Percentiles rank a stretch among this genome's conserved stretches.
Evolutionary conservation across 768 basidiomycete species (phyloP).

Genomic region (Naganishia onofrii): DNA sequence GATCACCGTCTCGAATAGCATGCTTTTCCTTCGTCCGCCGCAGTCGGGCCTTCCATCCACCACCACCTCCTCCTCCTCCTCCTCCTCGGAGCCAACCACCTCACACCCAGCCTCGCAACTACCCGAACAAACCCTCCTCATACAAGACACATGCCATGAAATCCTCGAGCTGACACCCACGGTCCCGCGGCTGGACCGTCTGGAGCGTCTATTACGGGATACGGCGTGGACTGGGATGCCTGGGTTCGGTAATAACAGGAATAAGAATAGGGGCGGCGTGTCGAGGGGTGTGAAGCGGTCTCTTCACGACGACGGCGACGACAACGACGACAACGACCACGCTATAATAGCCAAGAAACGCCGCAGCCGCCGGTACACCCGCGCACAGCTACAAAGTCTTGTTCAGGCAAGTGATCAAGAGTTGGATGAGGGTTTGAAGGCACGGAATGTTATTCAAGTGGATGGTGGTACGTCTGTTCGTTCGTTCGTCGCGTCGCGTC

Average conservation of each 20-base stretch:
- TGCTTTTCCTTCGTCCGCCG: conserved; percentile 66
- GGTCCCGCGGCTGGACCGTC: conserved; percentile 71
- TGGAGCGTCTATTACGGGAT: conserved; percentile 63
- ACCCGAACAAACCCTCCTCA: conserved; percentile 56
- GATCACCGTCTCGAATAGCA: conserved; percentile 81
- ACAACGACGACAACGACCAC: too few species aligned
- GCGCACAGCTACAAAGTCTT: conserved; percentile 62
- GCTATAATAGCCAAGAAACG: conserved; percentile 24
- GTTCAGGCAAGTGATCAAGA: conserved; percentile 83
- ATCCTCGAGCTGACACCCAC: conserved; percentile 74
- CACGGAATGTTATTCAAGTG: conserved; percentile 69
- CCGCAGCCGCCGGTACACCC: conserved; percentile 55
- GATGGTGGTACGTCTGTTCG: conserved; percentile 60
- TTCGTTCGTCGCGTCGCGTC: too few species aligned
- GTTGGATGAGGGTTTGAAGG: conserved; percentile 63
- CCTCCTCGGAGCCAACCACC: too few species aligned
- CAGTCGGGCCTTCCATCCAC: background rate
- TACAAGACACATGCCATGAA: conserved; percentile 77
- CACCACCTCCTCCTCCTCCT: too few species aligned
- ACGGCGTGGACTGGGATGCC: conserved; percentile 65
- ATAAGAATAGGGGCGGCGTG: too few species aligned
- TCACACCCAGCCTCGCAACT: too few species aligned
- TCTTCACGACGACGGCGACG: conserved; percentile 22
- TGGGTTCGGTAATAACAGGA: background rate
- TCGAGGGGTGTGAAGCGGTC: background rate